Evolutionary conservation across 805 yeast species (phyloP).

Genomic region (Brettanomyces bruxellensis): DNA sequence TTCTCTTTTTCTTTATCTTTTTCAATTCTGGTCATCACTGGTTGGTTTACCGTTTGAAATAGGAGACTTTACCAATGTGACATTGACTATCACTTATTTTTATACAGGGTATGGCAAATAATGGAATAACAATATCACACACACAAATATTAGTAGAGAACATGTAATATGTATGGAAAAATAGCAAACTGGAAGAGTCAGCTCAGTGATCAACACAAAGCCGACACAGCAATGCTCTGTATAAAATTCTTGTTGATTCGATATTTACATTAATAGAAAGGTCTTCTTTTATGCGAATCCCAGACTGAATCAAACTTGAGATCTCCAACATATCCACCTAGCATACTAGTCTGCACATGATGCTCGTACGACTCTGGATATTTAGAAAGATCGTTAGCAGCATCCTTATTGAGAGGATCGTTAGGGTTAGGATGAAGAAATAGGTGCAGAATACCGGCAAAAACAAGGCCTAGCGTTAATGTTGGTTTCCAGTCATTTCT

Average conservation of each 20-base stretch:
- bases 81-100: background rate
- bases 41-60: too few relatives aligned
- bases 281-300: background rate
- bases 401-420: conserved; percentile 90
- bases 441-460: conserved; percentile 77
- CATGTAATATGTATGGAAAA: too few relatives aligned
- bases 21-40: too few relatives aligned
- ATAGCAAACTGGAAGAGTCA: too few relatives aligned
- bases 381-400: conserved; percentile 51
- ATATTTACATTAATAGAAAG: too few relatives aligned
- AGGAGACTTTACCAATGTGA: too few relatives aligned
- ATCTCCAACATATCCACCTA: conserved; percentile 56
- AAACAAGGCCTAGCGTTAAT: conserved; percentile 66
- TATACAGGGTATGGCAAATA: background rate
- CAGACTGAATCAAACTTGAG: conserved; percentile 55
- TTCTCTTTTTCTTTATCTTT: too few relatives aligned
- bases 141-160: too few relatives aligned
- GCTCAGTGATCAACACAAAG: too few relatives aligned
- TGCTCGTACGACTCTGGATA: conserved; percentile 41
- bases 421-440: conserved; percentile 86
- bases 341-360: conserved; percentile 57
- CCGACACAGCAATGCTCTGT: too few relatives aligned
- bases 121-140: background rate
- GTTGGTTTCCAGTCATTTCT: conserved; percentile 98
- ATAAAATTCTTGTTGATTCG: too few relatives aligned